phyloP scores from a whole-genome alignment of 768 basidiomycete genomes.

The Pleurotus sapidus region DNA sequence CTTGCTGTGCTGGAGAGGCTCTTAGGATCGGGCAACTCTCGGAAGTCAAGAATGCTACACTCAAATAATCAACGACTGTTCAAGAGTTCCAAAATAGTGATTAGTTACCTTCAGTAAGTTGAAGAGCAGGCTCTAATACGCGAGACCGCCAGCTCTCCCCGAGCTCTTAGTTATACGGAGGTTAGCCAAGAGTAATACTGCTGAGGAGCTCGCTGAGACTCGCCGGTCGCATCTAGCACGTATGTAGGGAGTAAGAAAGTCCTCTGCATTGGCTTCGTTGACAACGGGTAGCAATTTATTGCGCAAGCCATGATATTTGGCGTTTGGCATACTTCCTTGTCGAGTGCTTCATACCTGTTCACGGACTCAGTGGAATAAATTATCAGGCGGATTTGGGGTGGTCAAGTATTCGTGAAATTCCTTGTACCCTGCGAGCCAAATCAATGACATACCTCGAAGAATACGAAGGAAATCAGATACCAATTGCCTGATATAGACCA shows the following conservation, averaged over 20 bases:
- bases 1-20: constrained; percentile 52
- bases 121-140: constrained; percentile 49
- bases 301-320: constrained; percentile 91
- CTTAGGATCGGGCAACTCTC: constrained; percentile 52
- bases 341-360: constrained; percentile 77
- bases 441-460: not conserved
- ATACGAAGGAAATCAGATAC: constrained; percentile 31
- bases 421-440: constrained; percentile 68
- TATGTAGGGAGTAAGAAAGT: constrained; percentile 36
- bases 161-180: constrained; percentile 31
- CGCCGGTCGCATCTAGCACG: constrained; percentile 69
- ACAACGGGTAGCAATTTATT: constrained; percentile 84
- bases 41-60: constrained; percentile 48
- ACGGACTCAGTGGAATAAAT: constrained; percentile 53
- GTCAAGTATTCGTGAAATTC: constrained; percentile 77
- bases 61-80: not conserved
- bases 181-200: not conserved
- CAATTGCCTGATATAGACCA: constrained; percentile 95
- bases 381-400: constrained; percentile 33
- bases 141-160: constrained; percentile 56
- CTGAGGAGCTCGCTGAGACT: constrained; percentile 12
- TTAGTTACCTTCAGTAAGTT: constrained; percentile 45
- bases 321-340: constrained; percentile 91
- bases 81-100: not conserved
- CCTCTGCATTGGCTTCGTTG: constrained; percentile 40